Percentiles rank a stretch among this genome's conserved stretches.
phyloP scores from a whole-genome alignment of 805 yeast genomes.

The Cyberlindnera lachancei region DNA sequence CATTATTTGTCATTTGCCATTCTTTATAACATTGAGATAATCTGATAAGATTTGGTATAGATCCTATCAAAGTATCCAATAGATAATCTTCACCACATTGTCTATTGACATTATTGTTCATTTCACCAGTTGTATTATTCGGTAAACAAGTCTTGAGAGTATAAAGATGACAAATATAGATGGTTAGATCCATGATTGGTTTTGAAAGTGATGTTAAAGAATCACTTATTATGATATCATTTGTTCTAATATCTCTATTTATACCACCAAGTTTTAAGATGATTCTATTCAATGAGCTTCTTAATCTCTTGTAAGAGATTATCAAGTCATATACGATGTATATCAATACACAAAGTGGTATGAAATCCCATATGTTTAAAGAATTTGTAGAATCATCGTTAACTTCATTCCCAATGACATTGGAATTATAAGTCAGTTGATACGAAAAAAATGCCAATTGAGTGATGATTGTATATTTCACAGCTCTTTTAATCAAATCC shows the following conservation, averaged over 20 bases:
- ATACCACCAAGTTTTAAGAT: constrained; percentile 53
- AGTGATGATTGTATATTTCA: too few relatives aligned
- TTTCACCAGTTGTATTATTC: constrained; percentile 12
- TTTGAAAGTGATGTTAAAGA: constrained; percentile 75
- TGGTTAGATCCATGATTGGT: constrained; percentile 63
- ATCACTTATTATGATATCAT: constrained; percentile 80
- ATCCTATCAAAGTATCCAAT: constrained; percentile 30
- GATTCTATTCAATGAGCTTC: constrained; percentile 40
- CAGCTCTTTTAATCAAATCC: too few relatives aligned
- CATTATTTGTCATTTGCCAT: constrained; percentile 38
- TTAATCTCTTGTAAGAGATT: constrained; percentile 3
- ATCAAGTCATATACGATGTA: constrained; percentile 6
- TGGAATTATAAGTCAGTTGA: too few relatives aligned
- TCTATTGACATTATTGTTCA: too few relatives aligned
- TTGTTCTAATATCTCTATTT: constrained; percentile 45
- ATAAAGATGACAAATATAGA: constrained; percentile 42
- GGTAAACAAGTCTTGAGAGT: constrained; percentile 31
- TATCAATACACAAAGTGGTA: constrained; percentile 4
- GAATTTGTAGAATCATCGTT: not conserved
- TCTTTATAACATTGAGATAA: constrained; percentile 78
- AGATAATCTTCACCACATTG: constrained; percentile 26
- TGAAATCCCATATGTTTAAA: constrained; percentile 7
- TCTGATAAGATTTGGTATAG: constrained; percentile 67
- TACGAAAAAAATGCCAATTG: too few relatives aligned
- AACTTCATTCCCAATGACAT: too few relatives aligned